Evolutionary conservation across 768 basidiomycete species (phyloP), one percentile per base, ranked within the genome.

Genomic region (Lactifluus piperatus): DNA sequence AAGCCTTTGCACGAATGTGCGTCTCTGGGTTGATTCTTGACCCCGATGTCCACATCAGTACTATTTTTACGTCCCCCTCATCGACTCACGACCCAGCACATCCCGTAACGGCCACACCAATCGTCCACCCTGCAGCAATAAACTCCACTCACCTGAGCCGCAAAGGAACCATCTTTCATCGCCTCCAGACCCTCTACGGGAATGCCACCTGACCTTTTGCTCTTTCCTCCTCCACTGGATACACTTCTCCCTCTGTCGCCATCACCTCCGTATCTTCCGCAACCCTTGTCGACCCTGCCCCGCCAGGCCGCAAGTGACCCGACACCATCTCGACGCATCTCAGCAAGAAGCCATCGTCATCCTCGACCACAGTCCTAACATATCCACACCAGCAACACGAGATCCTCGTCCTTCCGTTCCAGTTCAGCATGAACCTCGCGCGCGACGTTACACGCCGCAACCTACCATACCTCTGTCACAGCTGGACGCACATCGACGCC

Each of bases 401-500:
- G 62, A 63, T 60, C 68, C 70, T 63, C 64, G 63, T 56, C 2
- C 76, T 86, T 10, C 85, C 85, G 0, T 87, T 86, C 66, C 77
- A 78, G 27, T 70, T 86, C 44, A 82, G 80, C 66, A 71, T 88
- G 20, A 72, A 72, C n/a, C 73, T 79, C 61, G 72, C 79, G 0
- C 80, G 77, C 61, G 75, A 79, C 54, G 81, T 82, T 62, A 79
- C 82, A 18, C 72, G 73, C 27, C 76, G 83, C 36, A 85, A 87
- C 63, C 76, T 94, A 2, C 94, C 95, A 0, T 97, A 92, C 69
- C 77, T 97, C 0, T 80, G 95, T 9, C 92, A 97, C 67, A 89
- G 88, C 56, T 97, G 94, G 94, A 88, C 81, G 66, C 75, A 93
- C 51, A 87, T 97, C 55, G 95, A 98, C 69, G 83, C 88, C 62